Conservation (phyloP, 768 basidiomycete genomes). For the Rickenella mellea region DNA sequence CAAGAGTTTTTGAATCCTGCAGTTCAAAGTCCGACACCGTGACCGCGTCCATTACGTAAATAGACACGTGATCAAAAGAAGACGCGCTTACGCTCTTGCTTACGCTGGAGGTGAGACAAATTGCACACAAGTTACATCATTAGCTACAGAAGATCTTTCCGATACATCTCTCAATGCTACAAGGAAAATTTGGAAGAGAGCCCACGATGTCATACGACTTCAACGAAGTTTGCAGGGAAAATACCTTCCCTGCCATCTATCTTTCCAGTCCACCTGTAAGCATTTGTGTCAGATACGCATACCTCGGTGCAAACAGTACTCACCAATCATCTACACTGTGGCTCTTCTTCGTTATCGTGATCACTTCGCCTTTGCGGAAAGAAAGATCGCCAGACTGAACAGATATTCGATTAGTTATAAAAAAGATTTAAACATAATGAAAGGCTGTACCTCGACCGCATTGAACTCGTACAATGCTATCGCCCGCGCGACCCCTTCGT, state of each 20-base stretch:
- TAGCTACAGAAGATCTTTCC: too few species aligned
- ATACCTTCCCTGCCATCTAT: constrained; percentile 48
- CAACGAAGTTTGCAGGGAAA: constrained; percentile 83
- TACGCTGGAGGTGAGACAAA: too few species aligned
- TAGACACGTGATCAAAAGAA: too few species aligned
- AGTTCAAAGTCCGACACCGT: too few species aligned
- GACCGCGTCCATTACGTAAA: too few species aligned
- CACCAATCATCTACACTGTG: constrained; percentile 70
- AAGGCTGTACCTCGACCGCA: constrained; percentile 52
- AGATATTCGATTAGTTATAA: constrained; percentile 5
- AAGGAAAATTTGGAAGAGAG: too few species aligned
- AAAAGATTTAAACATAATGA: not conserved
- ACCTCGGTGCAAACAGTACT: constrained; percentile 10
- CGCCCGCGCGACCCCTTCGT: constrained; percentile 60
- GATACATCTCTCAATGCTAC: too few species aligned
- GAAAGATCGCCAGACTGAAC: constrained; percentile 61
- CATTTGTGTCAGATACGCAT: not conserved
- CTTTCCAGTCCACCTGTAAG: constrained; percentile 70
- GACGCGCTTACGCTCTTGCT: too few species aligned
- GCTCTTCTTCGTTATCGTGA: constrained; percentile 59
- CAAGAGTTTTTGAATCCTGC: too few species aligned
- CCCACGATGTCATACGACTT: constrained; percentile 44
- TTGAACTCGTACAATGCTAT: constrained; percentile 68
- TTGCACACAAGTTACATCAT: too few species aligned
- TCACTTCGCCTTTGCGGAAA: constrained; percentile 68